These are phyloP conservation scores for Penicillium waksmanii DNA, from an alignment of 495 filamentous ascomycete species.

Conservation along the genomic window DNA sequence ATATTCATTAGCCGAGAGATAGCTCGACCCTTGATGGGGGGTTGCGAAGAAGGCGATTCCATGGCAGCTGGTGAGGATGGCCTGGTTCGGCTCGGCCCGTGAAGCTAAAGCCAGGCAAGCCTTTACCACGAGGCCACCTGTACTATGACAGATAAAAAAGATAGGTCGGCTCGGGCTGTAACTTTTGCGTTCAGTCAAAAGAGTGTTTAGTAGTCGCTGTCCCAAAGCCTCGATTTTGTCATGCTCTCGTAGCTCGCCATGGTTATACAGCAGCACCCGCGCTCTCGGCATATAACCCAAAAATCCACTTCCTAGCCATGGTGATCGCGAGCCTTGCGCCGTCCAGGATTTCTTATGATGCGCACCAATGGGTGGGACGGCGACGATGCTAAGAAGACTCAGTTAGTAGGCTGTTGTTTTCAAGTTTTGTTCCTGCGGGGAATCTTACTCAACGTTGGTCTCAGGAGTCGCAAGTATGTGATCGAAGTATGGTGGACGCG, in stretches of 20 bases:
- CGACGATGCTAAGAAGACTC: constrained; percentile 41
- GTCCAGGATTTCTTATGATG: constrained; percentile 44
- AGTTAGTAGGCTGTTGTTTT: not conserved
- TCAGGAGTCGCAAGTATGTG: constrained; percentile 17
- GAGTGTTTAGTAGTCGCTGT: constrained; percentile 50
- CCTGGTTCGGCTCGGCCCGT: constrained; percentile 37
- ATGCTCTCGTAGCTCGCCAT: constrained; percentile 51
- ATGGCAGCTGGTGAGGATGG: constrained; percentile 59
- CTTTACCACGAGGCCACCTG: constrained; percentile 65
- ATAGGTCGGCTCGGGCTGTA: constrained; percentile 48
- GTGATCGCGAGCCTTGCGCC: constrained; percentile 18
- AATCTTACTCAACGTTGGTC: constrained; percentile 46
- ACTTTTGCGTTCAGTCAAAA: constrained; percentile 41
- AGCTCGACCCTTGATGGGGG: constrained; percentile 67
- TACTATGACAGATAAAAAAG: constrained; percentile 68
- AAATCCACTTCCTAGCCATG: constrained; percentile 35
- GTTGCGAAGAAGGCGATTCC: constrained; percentile 64
- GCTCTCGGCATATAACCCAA: constrained; percentile 40
- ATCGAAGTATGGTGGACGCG: constrained; percentile 24
- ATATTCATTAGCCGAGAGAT: constrained; percentile 61
- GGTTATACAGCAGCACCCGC: constrained; percentile 58
- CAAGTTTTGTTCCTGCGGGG: not conserved
- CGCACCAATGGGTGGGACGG: constrained; percentile 48
- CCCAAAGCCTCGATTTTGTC: constrained; percentile 55
- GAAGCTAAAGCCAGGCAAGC: constrained; percentile 55